These are phyloP conservation scores for Xylaria palmicola DNA, from an alignment of 495 filamentous ascomycete genomes.

Conservation along the genomic window DNA sequence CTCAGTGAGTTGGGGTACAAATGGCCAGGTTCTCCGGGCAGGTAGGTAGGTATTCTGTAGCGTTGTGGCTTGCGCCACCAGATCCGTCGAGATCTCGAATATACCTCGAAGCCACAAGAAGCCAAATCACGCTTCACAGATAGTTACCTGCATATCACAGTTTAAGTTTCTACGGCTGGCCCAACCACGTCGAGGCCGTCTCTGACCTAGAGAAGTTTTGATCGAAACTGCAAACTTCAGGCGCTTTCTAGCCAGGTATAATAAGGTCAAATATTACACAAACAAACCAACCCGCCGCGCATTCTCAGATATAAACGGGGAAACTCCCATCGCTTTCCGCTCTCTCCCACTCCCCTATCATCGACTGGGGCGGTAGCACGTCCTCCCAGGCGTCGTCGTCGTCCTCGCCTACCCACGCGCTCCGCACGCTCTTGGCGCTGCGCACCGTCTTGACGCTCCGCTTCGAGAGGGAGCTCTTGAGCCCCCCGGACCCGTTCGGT, in stretches of 20 bases:
- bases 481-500: constrained; percentile 12
- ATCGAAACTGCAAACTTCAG: no score
- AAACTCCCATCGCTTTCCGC: constrained; percentile 29
- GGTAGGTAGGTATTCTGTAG: no score
- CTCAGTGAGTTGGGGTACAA: no score
- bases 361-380: constrained; percentile 25
- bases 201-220: no score
- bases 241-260: not conserved
- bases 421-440: constrained; percentile 22
- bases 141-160: no score
- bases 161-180: no score
- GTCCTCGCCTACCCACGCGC: constrained; percentile 20
- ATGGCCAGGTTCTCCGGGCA: no score
- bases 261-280: not conserved
- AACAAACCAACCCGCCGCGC: not conserved
- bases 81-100: no score
- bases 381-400: constrained; percentile 32
- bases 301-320: constrained; percentile 28
- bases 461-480: constrained; percentile 12
- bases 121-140: no score
- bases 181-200: no score
- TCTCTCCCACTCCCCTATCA: constrained; percentile 23
- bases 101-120: no score
- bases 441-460: constrained; percentile 16
- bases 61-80: no score